These are phyloP conservation scores for Cucurbita pepo DNA, from an alignment of 306 rosid genomes.

Conservation along the genomic window DNA sequence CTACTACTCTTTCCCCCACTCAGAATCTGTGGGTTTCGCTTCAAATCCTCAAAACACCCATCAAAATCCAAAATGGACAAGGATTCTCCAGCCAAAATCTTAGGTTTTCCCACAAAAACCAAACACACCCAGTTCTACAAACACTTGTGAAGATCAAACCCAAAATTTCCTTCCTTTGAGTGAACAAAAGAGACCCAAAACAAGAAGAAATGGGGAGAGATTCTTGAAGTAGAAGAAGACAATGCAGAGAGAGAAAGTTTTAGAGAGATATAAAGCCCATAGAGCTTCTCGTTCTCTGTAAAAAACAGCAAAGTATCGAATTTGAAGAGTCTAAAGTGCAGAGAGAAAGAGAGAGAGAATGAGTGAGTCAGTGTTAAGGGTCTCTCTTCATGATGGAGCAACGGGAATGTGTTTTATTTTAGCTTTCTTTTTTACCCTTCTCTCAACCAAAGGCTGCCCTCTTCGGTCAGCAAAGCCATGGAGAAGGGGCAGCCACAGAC, in stretches of 20 bases:
- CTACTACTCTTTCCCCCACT: slow-evolving; percentile 7
- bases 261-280: slow-evolving; percentile 12
- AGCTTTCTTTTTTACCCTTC: slow-evolving; percentile 26
- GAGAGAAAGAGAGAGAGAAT: slow-evolving; percentile 5
- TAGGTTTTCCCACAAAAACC: neutral
- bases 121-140: neutral
- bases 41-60: slow-evolving; percentile 12
- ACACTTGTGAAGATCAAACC: slow-evolving; percentile 10
- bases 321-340: slow-evolving; percentile 79
- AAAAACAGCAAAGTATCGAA: slow-evolving; percentile 65
- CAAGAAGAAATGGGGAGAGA: slow-evolving; percentile 47
- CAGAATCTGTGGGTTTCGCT: slow-evolving; percentile 16
- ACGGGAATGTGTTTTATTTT: slow-evolving; percentile 49
- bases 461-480: slow-evolving; percentile 68
- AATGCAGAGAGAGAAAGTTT: slow-evolving; percentile 35
- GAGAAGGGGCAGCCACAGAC: neutral
- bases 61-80: neutral
- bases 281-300: slow-evolving; percentile 34
- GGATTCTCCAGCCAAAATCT: neutral
- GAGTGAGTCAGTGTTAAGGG: slow-evolving; percentile 10
- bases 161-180: slow-evolving; percentile 8
- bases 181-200: slow-evolving; percentile 25
- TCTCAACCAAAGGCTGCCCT: slow-evolving; percentile 47
- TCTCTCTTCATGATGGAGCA: slow-evolving; percentile 37
- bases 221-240: slow-evolving; percentile 72